Evolutionary conservation across 495 filamentous ascomycete species (phyloP).

Genomic region (Zalerion maritima): DNA sequence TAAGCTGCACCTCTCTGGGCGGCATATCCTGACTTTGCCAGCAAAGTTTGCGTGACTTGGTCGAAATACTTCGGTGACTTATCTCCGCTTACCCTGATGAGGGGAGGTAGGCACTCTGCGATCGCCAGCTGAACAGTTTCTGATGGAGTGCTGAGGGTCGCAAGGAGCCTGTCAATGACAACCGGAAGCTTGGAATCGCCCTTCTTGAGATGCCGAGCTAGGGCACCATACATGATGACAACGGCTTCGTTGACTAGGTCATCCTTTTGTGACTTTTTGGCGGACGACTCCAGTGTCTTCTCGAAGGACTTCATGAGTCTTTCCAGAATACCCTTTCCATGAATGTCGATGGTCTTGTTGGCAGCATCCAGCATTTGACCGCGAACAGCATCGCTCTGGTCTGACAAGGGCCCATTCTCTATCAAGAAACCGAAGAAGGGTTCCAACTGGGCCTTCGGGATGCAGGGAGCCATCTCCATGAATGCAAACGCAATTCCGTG

Average conservation of each 20-base stretch:
- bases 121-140: constrained; percentile 94
- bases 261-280: constrained; percentile 58
- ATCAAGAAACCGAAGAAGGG: constrained; percentile 74
- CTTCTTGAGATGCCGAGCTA: constrained; percentile 71
- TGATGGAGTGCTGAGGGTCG: constrained; percentile 84
- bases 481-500: constrained; percentile 82
- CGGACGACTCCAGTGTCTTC: constrained; percentile 61
- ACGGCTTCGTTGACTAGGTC: constrained; percentile 93
- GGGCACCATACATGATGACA: constrained; percentile 87
- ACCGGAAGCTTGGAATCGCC: constrained; percentile 73
- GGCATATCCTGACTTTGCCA: constrained; percentile 79
- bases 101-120: constrained; percentile 78
- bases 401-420: constrained; percentile 65
- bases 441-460: constrained; percentile 54
- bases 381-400: constrained; percentile 60
- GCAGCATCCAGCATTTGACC: constrained; percentile 90
- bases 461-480: constrained; percentile 54
- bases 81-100: constrained; percentile 65
- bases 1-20: constrained; percentile 86
- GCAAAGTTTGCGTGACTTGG: constrained; percentile 59
- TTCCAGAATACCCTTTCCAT: constrained; percentile 70
- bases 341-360: constrained; percentile 59
- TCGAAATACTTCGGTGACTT: constrained; percentile 67
- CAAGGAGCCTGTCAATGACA: constrained; percentile 70
- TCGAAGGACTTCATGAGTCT: constrained; percentile 87